These are phyloP conservation scores for Colletotrichum sp. DNA, from an alignment of 2,329 filamentous ascomycete species.

Conservation along the genomic window DNA sequence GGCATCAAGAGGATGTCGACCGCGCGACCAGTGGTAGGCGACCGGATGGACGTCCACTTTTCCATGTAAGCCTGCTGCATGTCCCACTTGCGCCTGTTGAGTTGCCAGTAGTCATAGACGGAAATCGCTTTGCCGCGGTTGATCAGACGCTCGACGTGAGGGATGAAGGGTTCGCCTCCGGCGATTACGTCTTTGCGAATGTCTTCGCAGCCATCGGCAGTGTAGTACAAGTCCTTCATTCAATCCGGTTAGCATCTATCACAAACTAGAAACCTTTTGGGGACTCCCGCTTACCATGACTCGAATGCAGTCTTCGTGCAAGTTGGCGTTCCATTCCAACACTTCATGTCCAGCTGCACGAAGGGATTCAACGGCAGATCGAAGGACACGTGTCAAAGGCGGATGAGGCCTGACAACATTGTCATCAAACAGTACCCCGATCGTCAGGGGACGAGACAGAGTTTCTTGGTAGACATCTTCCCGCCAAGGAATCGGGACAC, in stretches of 20 bases:
- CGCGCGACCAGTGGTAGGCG: conserved; percentile 41
- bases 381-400: conserved; percentile 51
- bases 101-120: conserved; percentile 70
- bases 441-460: conserved; percentile 46
- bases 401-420: conserved; percentile 60
- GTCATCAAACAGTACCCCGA: conserved; percentile 56
- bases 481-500: conserved; percentile 58
- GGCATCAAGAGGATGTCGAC: conserved; percentile 64
- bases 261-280: no score
- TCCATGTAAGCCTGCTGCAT: conserved; percentile 44
- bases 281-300: conserved; percentile 46
- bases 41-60: conserved; percentile 57
- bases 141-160: conserved; percentile 61
- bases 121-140: conserved; percentile 58
- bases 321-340: conserved; percentile 52
- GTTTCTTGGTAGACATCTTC: conserved; percentile 43
- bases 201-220: conserved; percentile 67
- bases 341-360: conserved; percentile 55
- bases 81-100: conserved; percentile 64
- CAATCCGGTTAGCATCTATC: background rate
- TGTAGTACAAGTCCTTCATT: conserved; percentile 62
- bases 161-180: conserved; percentile 63
- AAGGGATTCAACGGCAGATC: conserved; percentile 40
- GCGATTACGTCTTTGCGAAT: conserved; percentile 56
- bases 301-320: conserved; percentile 59